phyloP scores from a whole-genome alignment of 768 basidiomycete species.

The Suillus brevipes region DNA sequence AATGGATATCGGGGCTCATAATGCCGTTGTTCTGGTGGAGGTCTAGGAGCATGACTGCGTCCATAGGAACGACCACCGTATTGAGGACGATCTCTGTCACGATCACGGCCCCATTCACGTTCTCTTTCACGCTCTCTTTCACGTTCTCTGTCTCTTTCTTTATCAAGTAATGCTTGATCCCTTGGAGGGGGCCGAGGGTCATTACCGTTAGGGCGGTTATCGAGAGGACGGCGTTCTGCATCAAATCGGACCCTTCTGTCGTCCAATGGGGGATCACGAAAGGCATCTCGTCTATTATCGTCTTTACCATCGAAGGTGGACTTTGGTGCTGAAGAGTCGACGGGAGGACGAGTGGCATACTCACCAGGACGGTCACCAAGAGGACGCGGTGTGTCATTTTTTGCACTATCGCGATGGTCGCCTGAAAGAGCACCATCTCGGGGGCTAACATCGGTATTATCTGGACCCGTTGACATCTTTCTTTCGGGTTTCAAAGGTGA shows the following conservation, averaged over 20 bases:
- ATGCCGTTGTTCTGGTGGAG: conserved; percentile 48
- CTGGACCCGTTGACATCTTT: conserved; percentile 14
- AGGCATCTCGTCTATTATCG: conserved; percentile 24
- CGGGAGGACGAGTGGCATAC: conserved; percentile 24
- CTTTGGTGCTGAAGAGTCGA: conserved; percentile 28
- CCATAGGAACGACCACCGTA: conserved; percentile 40
- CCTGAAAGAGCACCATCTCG: conserved; percentile 8
- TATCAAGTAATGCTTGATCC: conserved; percentile 35
- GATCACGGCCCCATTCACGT: conserved; percentile 26
- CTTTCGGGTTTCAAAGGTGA: conserved; percentile 7
- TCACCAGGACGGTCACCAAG: conserved; percentile 31
- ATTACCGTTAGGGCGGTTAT: conserved; percentile 18
- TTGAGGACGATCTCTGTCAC: conserved; percentile 38
- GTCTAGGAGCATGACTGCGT: conserved; percentile 40
- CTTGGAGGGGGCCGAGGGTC: conserved; percentile 24
- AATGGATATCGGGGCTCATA: conserved; percentile 46
- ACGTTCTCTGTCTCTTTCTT: conserved; percentile 34
- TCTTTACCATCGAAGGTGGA: conserved; percentile 28
- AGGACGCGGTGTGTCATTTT: conserved; percentile 11
- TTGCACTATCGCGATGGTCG: conserved; percentile 12
- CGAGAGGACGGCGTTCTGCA: conserved; percentile 19
- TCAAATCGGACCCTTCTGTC: conserved; percentile 32
- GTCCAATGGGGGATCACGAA: conserved; percentile 30
- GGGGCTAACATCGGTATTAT: conserved; percentile 15
- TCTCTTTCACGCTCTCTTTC: conserved; percentile 36